These are phyloP conservation scores for Yamadazyma phyllophila DNA, from an alignment of 805 yeast species.

Conservation along the genomic window DNA sequence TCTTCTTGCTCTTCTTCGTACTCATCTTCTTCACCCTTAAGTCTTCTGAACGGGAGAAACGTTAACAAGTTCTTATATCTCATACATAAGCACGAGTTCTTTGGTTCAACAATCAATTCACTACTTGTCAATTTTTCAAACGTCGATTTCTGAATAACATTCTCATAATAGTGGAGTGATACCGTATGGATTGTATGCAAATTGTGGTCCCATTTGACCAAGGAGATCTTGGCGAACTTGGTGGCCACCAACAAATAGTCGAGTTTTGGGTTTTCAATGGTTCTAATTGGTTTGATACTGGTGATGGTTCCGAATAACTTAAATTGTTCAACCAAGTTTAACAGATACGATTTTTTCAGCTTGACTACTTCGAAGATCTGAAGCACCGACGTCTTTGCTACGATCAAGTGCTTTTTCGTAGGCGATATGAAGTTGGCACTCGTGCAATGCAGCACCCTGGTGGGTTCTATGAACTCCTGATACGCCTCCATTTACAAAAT, in stretches of 20 bases:
- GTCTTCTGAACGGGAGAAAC: conserved; percentile 63
- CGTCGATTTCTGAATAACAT: conserved; percentile 51
- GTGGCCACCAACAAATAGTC: conserved; percentile 70
- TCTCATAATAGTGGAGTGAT: conserved; percentile 85
- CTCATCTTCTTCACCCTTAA: conserved; percentile 37
- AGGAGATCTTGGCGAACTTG: conserved; percentile 71
- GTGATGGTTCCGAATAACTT: conserved; percentile 68
- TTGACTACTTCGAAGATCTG: conserved; percentile 53
- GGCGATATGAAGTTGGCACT: conserved; percentile 50
- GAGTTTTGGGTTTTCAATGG: conserved; percentile 43
- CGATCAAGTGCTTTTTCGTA: conserved; percentile 52
- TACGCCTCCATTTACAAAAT: conserved; percentile 66
- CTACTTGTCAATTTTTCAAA: conserved; percentile 43
- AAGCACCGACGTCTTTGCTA: conserved; percentile 68
- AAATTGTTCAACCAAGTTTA: conserved; percentile 56
- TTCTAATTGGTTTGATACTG: conserved; percentile 50
- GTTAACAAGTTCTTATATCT: conserved; percentile 69
- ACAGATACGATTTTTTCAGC: conserved; percentile 22
- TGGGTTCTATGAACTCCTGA: conserved; percentile 72
- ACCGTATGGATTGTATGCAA: conserved; percentile 60
- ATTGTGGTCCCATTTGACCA: conserved; percentile 65
- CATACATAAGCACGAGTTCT: conserved; percentile 49
- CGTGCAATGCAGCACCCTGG: conserved; percentile 63
- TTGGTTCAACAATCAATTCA: conserved; percentile 60
- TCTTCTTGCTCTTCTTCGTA: conserved; percentile 18